Conservation (phyloP, 768 basidiomycete genomes). For the Trametes elegans region DNA sequence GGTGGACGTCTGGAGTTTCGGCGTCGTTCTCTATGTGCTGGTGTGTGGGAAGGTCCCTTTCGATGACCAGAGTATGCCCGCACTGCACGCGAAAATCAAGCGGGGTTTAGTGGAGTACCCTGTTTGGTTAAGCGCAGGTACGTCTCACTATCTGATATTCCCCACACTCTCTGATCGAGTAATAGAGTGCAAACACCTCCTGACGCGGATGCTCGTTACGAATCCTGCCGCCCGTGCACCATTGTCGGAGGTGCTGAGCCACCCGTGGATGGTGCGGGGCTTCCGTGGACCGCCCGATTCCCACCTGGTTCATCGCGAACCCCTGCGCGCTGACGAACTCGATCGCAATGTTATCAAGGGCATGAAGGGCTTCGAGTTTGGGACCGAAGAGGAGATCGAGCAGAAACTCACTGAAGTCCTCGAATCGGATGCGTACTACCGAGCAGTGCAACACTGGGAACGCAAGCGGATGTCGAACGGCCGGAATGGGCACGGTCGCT, state of each 20-base stretch:
- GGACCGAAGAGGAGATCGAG: conserved; percentile 83
- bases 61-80: conserved; percentile 99
- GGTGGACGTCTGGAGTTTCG: conserved; percentile 99
- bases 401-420: conserved; percentile 68
- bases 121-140: conserved; percentile 92
- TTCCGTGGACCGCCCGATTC: conserved; percentile 77
- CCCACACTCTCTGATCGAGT: conserved; percentile 17
- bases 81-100: conserved; percentile 98
- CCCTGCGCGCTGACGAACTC: conserved; percentile 84
- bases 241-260: conserved; percentile 78
- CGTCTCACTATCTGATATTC: conserved; percentile 28
- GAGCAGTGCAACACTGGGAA: conserved; percentile 79
- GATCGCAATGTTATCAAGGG: conserved; percentile 82
- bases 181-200: conserved; percentile 89
- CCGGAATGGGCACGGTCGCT: conserved; percentile 40
- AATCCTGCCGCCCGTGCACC: conserved; percentile 84
- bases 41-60: conserved; percentile 99
- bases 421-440: conserved; percentile 71
- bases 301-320: conserved; percentile 86
- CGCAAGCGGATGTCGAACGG: conserved; percentile 45
- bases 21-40: conserved; percentile 95
- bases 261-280: conserved; percentile 93
- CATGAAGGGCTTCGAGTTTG: conserved; percentile 98
- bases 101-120: conserved; percentile 96
- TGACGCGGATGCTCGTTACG: conserved; percentile 95